Evolutionary conservation across 2,329 filamentous ascomycete species (phyloP).

Genomic region (Alternaria viburni): DNA sequence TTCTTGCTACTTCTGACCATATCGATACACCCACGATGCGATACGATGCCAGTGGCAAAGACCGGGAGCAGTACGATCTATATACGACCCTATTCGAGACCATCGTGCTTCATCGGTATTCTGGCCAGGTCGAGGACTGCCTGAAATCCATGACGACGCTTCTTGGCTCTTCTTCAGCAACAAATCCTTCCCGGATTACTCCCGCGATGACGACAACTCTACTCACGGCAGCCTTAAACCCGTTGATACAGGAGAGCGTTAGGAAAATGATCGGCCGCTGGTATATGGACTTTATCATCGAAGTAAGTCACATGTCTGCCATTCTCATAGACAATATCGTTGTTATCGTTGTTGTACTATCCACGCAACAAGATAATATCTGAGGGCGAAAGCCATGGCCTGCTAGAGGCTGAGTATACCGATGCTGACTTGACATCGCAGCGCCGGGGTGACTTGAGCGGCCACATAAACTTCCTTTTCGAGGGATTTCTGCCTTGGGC

Average conservation of each 20-base stretch:
- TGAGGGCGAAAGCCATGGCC: neutral
- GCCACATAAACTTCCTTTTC: constrained; percentile 42
- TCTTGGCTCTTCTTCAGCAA: constrained; percentile 40
- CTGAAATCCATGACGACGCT: constrained; percentile 52
- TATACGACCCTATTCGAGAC: constrained; percentile 57
- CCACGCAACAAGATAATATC: neutral
- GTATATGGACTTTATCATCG: constrained; percentile 46
- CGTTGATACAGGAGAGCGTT: constrained; percentile 54
- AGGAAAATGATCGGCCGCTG: constrained; percentile 55
- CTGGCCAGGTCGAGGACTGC: constrained; percentile 57
- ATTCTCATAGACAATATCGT: no score
- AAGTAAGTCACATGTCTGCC: constrained; percentile 10
- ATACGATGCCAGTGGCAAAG: constrained; percentile 22
- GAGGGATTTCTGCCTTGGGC: constrained; percentile 56
- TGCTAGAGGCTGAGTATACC: neutral
- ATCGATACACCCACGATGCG: constrained; percentile 35
- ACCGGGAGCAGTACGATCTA: constrained; percentile 48
- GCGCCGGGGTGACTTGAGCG: constrained; percentile 6
- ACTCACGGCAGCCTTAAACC: constrained; percentile 50
- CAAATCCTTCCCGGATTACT: constrained; percentile 44
- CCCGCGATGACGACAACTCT: constrained; percentile 52
- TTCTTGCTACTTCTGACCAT: constrained; percentile 37
- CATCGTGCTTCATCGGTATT: constrained; percentile 56
- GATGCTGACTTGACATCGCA: constrained; percentile 1
- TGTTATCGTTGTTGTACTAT: neutral